These are phyloP conservation scores for Candida anutae DNA, from an alignment of 1,139 yeast species.

Conservation along the genomic window DNA sequence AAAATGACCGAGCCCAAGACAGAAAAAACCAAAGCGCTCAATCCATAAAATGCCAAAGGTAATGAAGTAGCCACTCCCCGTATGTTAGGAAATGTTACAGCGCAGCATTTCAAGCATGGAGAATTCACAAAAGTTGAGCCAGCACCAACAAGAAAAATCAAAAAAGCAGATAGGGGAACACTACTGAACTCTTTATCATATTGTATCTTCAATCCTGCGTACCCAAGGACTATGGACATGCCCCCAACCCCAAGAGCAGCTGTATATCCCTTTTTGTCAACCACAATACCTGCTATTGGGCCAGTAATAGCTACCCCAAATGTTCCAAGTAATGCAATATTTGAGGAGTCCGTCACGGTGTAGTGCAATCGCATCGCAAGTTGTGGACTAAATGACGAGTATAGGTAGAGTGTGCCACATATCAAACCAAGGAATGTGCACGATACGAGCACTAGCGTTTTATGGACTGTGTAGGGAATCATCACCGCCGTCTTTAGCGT, in stretches of 20 bases:
- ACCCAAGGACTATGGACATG: slow-evolving; percentile 32
- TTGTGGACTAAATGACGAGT: slow-evolving; percentile 60
- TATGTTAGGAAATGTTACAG: slow-evolving; percentile 46
- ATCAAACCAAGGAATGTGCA: slow-evolving; percentile 47
- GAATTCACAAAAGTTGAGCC: slow-evolving; percentile 51
- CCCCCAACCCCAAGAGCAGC: slow-evolving; percentile 39
- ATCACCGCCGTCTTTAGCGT: slow-evolving; percentile 2
- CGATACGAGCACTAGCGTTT: slow-evolving; percentile 31
- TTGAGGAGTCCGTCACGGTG: slow-evolving; percentile 47
- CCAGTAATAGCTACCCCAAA: slow-evolving; percentile 52
- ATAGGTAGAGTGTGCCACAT: slow-evolving; percentile 55
- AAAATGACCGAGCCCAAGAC: slow-evolving; percentile 39
- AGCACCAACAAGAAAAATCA: slow-evolving; percentile 39
- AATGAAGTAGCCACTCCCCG: slow-evolving; percentile 55
- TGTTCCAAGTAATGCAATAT: slow-evolving; percentile 52
- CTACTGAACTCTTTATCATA: slow-evolving; percentile 24
- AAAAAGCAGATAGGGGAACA: slow-evolving; percentile 25
- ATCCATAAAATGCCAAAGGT: slow-evolving; percentile 52
- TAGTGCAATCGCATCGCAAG: slow-evolving; percentile 44
- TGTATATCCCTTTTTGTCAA: slow-evolving; percentile 48
- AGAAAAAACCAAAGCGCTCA: slow-evolving; percentile 52
- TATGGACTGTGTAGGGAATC: slow-evolving; percentile 20
- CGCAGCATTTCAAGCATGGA: slow-evolving; percentile 51
- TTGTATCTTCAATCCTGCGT: slow-evolving; percentile 40
- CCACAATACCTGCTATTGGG: slow-evolving; percentile 50